phyloP scores from a whole-genome alignment of 1,284 basidiomycete genomes.

The Earliella scabrosa region DNA sequence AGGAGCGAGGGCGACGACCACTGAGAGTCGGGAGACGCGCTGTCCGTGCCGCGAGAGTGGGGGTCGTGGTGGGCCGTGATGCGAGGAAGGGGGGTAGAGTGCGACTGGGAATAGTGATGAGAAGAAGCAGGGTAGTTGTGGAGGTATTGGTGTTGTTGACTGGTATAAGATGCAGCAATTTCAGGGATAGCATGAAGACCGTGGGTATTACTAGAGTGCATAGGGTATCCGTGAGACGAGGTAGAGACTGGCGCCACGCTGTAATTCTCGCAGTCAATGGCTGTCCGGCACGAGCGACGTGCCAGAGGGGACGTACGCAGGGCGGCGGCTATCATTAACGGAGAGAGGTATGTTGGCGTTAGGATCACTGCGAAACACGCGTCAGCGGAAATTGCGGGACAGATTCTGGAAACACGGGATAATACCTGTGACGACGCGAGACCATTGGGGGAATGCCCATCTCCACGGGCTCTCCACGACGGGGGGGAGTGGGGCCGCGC shows the following conservation, averaged over 20 bases:
- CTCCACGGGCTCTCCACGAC: constrained; percentile 49
- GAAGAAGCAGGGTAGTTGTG: constrained; percentile 46
- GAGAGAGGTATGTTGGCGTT: constrained; percentile 24
- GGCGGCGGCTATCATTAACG: constrained; percentile 42
- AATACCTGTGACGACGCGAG: constrained; percentile 57
- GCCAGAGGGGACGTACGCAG: constrained; percentile 45
- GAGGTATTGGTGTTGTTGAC: constrained; percentile 30
- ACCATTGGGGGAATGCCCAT: constrained; percentile 53
- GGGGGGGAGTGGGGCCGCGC: constrained; percentile 63
- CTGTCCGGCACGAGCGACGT: background rate
- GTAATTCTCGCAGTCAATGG: constrained; percentile 4
- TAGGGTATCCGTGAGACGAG: constrained; percentile 33
- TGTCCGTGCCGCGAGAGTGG: constrained; percentile 25
- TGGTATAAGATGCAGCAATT: constrained; percentile 42
- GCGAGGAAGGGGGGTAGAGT: constrained; percentile 29
- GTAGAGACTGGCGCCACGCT: constrained; percentile 23
- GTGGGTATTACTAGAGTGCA: constrained; percentile 43
- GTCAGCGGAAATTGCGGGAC: background rate
- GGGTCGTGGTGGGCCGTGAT: constrained; percentile 28
- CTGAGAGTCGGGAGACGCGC: constrained; percentile 25
- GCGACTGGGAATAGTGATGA: constrained; percentile 51
- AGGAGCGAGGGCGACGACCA: constrained; percentile 37
- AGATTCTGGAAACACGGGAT: background rate
- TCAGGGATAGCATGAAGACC: constrained; percentile 63
- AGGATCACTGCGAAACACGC: constrained; percentile 22